phyloP scores from a whole-genome alignment of 257 asterid species.

The Solanum rostratum region DNA sequence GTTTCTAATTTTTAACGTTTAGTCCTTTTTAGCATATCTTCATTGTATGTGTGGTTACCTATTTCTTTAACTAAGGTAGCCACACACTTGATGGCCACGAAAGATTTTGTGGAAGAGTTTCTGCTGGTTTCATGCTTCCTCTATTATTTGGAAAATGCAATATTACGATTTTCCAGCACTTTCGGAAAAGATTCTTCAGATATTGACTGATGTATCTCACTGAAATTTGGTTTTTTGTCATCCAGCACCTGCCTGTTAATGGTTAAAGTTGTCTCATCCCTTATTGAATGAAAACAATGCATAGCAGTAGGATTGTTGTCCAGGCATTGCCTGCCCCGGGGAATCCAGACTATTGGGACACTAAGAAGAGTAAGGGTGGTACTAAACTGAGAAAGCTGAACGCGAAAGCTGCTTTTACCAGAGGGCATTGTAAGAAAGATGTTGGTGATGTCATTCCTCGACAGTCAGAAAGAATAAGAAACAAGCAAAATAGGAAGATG shows the following conservation, averaged over 20 bases:
- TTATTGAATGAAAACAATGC: neutral
- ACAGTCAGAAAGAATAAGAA: neutral
- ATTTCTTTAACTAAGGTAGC: neutral
- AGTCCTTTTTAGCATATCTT: neutral
- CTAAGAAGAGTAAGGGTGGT: neutral
- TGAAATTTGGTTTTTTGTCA: neutral
- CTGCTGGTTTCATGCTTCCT: neutral
- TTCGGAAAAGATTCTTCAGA: neutral
- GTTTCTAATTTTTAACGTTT: neutral
- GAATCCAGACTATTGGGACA: neutral
- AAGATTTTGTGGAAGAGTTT: neutral
- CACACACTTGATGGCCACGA: neutral
- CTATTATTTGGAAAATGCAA: neutral
- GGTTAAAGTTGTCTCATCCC: neutral
- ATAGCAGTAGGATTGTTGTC: constrained; percentile 1
- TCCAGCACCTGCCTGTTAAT: neutral
- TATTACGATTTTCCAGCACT: neutral
- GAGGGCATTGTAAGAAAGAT: neutral
- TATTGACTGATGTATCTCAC: neutral
- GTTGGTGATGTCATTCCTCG: neutral
- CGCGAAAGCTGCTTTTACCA: neutral
- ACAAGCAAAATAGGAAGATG: neutral
- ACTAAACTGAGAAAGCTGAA: neutral
- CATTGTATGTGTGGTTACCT: neutral
- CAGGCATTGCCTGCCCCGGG: neutral